Percentiles rank a stretch among this genome's conserved stretches.
phyloP scores from a whole-genome alignment of 768 basidiomycete genomes.

The Russula sp. region DNA sequence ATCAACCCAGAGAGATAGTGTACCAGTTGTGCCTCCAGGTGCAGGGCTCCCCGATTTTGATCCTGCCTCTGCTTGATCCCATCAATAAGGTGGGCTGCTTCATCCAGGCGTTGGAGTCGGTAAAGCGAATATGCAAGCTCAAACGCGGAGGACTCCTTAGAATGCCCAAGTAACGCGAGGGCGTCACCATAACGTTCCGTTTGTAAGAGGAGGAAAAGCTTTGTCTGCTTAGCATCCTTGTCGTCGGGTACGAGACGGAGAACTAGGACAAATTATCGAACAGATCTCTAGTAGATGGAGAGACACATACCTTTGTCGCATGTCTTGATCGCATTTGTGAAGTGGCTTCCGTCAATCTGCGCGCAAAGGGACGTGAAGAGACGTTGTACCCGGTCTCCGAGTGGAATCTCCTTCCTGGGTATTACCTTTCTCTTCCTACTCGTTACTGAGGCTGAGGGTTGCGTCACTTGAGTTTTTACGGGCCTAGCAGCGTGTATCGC shows the following conservation, averaged over 20 bases:
- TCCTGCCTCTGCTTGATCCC: conserved; percentile 39
- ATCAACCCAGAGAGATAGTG: conserved; percentile 28
- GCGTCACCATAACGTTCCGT: conserved; percentile 76
- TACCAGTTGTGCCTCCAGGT: conserved; percentile 87
- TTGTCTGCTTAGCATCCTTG: conserved; percentile 70
- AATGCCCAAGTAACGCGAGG: conserved; percentile 48
- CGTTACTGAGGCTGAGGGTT: not conserved
- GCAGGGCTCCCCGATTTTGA: conserved; percentile 55
- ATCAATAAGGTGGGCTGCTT: conserved; percentile 52
- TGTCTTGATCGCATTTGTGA: conserved; percentile 80
- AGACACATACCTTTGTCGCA: conserved; percentile 79
- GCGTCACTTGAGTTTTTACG: conserved; percentile 2
- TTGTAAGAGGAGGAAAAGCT: conserved; percentile 82
- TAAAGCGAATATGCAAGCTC: conserved; percentile 83
- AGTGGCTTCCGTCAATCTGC: conserved; percentile 87
- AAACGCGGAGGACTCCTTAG: conserved; percentile 37
- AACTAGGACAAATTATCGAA: conserved; percentile 40
- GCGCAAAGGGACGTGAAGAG: conserved; percentile 76
- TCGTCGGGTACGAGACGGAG: conserved; percentile 61
- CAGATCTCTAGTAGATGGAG: not conserved
- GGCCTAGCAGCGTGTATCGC: conserved; percentile 1
- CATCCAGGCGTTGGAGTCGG: conserved; percentile 68
- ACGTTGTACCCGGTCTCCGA: conserved; percentile 41
- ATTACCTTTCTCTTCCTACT: conserved; percentile 25
- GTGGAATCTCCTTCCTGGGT: conserved; percentile 31